These are phyloP conservation scores for Circinella minor DNA, from an alignment of 371 early-diverging fungal species.

Conservation along the genomic window DNA sequence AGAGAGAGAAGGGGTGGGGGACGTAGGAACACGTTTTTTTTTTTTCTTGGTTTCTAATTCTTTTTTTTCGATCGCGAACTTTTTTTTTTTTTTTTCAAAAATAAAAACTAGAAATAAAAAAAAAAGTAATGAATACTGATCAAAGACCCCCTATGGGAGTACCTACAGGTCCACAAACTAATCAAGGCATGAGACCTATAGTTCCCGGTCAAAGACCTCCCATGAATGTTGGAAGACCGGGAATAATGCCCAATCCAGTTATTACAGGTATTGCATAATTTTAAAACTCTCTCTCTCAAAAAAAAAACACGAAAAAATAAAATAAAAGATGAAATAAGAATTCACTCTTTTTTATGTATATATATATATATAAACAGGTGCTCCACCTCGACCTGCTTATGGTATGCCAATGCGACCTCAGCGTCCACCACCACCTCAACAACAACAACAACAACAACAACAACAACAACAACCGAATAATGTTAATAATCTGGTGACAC, in stretches of 20 bases:
- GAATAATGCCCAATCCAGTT: background rate
- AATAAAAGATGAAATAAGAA: background rate
- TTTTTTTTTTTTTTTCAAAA: too few relatives aligned
- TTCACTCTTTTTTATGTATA: background rate
- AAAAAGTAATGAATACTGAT: slow-evolving; percentile 16
- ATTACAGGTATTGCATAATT: slow-evolving; percentile 15
- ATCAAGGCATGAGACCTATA: slow-evolving; percentile 13
- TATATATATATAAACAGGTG: background rate
- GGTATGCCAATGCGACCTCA: slow-evolving; percentile 16
- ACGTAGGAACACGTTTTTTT: too few relatives aligned
- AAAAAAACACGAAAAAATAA: background rate
- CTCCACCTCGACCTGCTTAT: slow-evolving; percentile 19
- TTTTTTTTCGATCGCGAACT: background rate
- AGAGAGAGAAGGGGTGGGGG: too few relatives aligned
- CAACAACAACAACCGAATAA: background rate
- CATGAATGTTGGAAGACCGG: slow-evolving; percentile 11
- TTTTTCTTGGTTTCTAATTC: too few relatives aligned
- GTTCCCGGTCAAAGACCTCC: slow-evolving; percentile 9
- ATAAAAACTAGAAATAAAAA: background rate
- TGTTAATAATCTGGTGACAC: slow-evolving; percentile 18
- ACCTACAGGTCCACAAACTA: slow-evolving; percentile 15
- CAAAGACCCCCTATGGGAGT: slow-evolving; percentile 21
- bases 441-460: background rate
- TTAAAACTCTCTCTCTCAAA: background rate
- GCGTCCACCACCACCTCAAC: slow-evolving; percentile 10